phyloP scores from a whole-genome alignment of 768 basidiomycete genomes.

The Epithele typhae region DNA sequence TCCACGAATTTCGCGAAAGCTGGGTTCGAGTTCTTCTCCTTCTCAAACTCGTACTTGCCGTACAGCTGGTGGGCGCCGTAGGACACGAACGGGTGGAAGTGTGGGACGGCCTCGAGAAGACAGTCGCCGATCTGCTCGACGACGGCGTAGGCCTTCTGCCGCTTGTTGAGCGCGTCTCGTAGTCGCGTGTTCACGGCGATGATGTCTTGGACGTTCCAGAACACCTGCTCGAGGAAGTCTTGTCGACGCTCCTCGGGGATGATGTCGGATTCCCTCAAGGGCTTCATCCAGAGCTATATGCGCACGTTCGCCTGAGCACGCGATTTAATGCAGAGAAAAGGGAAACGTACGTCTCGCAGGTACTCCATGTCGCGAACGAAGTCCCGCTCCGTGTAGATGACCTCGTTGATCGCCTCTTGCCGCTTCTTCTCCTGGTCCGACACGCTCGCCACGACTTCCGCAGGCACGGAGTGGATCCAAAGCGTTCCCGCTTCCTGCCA shows the following conservation, averaged over 20 bases:
- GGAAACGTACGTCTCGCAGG: constrained; percentile 75
- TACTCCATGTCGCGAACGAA: constrained; percentile 99
- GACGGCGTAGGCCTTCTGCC: constrained; percentile 92
- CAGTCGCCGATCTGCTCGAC: constrained; percentile 92
- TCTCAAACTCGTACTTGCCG: constrained; percentile 99
- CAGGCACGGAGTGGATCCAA: constrained; percentile 96
- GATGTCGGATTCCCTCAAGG: constrained; percentile 70
- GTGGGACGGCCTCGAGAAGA: constrained; percentile 78
- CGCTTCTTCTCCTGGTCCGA: constrained; percentile 91
- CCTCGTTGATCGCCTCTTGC: constrained; percentile 98
- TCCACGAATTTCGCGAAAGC: constrained; percentile 95
- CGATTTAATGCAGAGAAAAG: too few relatives aligned
- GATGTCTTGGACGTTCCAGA: constrained; percentile 97
- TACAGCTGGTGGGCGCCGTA: constrained; percentile 97
- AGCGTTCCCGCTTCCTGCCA: constrained; percentile 72
- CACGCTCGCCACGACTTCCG: constrained; percentile 90
- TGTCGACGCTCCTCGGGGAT: constrained; percentile 73
- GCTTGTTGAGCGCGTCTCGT: constrained; percentile 90
- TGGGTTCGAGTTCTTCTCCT: constrained; percentile 91
- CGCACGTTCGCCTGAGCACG: constrained; percentile 1
- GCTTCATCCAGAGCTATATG: constrained; percentile 81
- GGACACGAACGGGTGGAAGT: constrained; percentile 89
- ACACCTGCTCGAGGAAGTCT: constrained; percentile 90
- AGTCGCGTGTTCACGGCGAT: constrained; percentile 86
- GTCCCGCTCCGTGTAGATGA: constrained; percentile 91